Conservation (phyloP, 1,284 basidiomycete genomes). For the Trametes pubescens region DNA sequence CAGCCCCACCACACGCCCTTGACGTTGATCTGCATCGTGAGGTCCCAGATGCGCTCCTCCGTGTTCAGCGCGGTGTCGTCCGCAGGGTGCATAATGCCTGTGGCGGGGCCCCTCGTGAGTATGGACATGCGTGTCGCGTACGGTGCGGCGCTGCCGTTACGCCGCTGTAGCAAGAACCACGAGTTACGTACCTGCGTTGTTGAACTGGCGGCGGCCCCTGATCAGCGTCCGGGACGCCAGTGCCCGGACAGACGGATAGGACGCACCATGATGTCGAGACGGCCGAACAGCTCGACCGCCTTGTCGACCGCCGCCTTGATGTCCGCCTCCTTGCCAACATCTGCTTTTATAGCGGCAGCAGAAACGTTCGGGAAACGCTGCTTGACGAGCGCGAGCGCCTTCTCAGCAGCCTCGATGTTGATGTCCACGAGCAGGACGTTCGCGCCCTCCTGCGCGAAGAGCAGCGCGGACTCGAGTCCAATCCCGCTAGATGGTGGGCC, state of each 20-base stretch:
- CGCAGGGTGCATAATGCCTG: slow-evolving; percentile 93
- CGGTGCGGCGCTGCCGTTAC: neutral
- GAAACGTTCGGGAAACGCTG: slow-evolving; percentile 76
- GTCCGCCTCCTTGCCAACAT: slow-evolving; percentile 90
- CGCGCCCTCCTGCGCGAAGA: slow-evolving; percentile 94
- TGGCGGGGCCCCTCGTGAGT: neutral
- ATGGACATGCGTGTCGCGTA: slow-evolving; percentile 7
- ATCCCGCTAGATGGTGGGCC: slow-evolving; percentile 71
- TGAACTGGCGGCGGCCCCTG: slow-evolving; percentile 64
- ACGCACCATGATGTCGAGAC: slow-evolving; percentile 91
- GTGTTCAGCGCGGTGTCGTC: slow-evolving; percentile 97
- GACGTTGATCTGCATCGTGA: slow-evolving; percentile 93
- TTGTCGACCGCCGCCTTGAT: slow-evolving; percentile 83
- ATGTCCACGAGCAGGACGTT: slow-evolving; percentile 89
- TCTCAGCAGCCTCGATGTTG: slow-evolving; percentile 81
- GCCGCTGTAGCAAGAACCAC: neutral
- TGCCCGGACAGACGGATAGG: neutral
- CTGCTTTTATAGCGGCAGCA: slow-evolving; percentile 78
- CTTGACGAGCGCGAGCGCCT: slow-evolving; percentile 70
- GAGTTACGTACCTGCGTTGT: slow-evolving; percentile 76
- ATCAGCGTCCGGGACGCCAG: neutral
- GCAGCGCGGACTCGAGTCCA: slow-evolving; percentile 90
- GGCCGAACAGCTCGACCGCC: slow-evolving; percentile 85
- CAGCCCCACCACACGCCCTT: slow-evolving; percentile 99
- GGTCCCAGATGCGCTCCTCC: slow-evolving; percentile 95